A percentile compares a stretch with the other conserved stretches of the same genome.
These are phyloP conservation scores for Cladosporium halotolerans DNA, from an alignment of 2,329 filamentous ascomycete species.

Conservation along the genomic window DNA sequence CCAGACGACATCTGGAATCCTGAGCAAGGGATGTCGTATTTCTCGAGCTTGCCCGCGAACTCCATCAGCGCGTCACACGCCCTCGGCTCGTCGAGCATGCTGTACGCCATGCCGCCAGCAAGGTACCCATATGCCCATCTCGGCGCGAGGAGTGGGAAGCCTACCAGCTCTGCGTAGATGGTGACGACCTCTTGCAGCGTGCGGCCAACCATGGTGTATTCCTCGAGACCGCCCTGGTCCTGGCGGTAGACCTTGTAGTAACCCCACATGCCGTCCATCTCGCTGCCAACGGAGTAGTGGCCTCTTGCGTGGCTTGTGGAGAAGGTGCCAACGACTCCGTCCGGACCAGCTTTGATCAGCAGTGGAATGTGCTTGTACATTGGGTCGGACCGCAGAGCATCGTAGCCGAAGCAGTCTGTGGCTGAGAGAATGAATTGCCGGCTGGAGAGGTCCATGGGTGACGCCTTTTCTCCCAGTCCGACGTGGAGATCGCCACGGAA, in stretches of 20 bases:
- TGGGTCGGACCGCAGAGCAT: slow-evolving; percentile 63
- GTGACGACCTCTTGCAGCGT: slow-evolving; percentile 61
- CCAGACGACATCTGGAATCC: slow-evolving; percentile 68
- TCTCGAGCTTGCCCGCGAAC: slow-evolving; percentile 53
- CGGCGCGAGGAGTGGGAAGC: slow-evolving; percentile 61
- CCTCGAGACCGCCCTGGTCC: slow-evolving; percentile 64
- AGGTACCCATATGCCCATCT: slow-evolving; percentile 70
- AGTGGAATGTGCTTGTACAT: slow-evolving; percentile 72
- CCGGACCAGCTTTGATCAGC: slow-evolving; percentile 59
- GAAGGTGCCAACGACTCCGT: slow-evolving; percentile 61
- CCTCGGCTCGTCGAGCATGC: slow-evolving; percentile 50
- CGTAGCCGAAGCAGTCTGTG: slow-evolving; percentile 68
- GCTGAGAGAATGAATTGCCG: slow-evolving; percentile 61
- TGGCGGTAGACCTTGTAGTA: slow-evolving; percentile 69
- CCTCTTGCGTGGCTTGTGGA: slow-evolving; percentile 61
- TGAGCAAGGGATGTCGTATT: slow-evolving; percentile 61
- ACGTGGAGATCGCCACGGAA: slow-evolving; percentile 59
- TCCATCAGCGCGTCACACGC: slow-evolving; percentile 53
- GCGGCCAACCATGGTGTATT: slow-evolving; percentile 62
- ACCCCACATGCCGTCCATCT: slow-evolving; percentile 72
- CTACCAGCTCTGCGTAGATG: slow-evolving; percentile 61
- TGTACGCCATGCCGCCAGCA: slow-evolving; percentile 60
- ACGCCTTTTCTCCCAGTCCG: slow-evolving; percentile 65
- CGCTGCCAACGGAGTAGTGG: slow-evolving; percentile 60
- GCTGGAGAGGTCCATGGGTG: slow-evolving; percentile 65